Conservation (phyloP, 441 rosid genomes). For the Corymbia citriodora region DNA sequence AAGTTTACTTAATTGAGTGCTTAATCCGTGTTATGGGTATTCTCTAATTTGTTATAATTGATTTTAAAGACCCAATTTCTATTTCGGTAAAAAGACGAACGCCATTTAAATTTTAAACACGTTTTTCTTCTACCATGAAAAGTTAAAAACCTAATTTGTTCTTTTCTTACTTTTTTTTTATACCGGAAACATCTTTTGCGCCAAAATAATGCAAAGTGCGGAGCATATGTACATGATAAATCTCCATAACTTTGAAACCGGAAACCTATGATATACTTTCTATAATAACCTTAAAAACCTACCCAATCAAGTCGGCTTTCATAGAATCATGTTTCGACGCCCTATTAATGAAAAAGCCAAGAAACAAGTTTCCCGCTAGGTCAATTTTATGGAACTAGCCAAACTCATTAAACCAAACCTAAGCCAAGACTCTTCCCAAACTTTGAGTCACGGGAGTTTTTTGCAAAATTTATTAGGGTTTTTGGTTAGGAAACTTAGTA, state of each 20-base stretch:
- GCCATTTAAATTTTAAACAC: neutral
- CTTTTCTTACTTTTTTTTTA: no score
- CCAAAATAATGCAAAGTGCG: accelerated
- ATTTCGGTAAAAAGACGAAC: neutral
- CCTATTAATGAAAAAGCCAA: neutral
- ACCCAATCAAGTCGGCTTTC: neutral
- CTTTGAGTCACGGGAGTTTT: neutral
- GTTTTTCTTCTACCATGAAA: neutral
- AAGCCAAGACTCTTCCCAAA: accelerated
- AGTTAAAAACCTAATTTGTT: no score
- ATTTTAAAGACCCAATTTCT: neutral
- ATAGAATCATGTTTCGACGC: neutral
- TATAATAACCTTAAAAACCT: neutral
- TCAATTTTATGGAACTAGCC: neutral
- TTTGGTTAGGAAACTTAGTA: neutral
- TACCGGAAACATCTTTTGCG: accelerated
- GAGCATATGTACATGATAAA: neutral
- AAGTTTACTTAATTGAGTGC: neutral
- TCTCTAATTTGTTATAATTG: neutral
- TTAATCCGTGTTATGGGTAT: neutral
- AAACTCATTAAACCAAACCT: neutral
- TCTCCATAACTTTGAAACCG: accelerated
- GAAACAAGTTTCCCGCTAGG: neutral
- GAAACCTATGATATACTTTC: neutral
- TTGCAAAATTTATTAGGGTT: no score